Conservation (phyloP, 345 rosid genomes). For the Gossypium ekmanianum region DNA sequence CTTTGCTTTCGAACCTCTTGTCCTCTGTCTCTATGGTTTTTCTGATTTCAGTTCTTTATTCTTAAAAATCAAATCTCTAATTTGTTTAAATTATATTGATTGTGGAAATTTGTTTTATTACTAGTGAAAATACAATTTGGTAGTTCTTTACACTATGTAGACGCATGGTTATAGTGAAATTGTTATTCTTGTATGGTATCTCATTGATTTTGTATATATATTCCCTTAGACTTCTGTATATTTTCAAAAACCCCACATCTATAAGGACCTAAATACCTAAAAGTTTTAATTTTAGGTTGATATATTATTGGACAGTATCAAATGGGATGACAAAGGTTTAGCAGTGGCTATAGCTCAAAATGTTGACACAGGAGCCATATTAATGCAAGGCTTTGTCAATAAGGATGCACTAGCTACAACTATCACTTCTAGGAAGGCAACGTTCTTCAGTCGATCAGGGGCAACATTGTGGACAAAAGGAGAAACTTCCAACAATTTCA, state of each 20-base stretch:
- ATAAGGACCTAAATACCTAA: conserved; percentile 6
- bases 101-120: not conserved
- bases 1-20: not conserved
- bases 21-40: not conserved
- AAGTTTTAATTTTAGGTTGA: conserved; percentile 49
- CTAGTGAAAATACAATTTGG: not conserved
- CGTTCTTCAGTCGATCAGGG: conserved; percentile 86
- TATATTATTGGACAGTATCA: conserved; percentile 57
- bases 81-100: not conserved
- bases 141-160: not conserved
- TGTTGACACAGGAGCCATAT: conserved; percentile 78
- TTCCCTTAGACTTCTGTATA: not conserved
- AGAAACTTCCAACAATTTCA: conserved; percentile 82
- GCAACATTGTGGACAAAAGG: conserved; percentile 89
- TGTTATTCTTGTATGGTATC: not conserved
- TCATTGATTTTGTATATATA: not conserved
- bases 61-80: not conserved
- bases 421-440: conserved; percentile 70
- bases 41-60: not conserved
- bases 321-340: conserved; percentile 96
- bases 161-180: not conserved
- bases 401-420: conserved; percentile 73
- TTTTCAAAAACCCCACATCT: not conserved
- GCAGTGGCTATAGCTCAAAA: conserved; percentile 96
- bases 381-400: conserved; percentile 94